These are phyloP conservation scores for Phytopythium helicoides DNA, from an alignment of 352 stramenopile genomes.

Conservation along the genomic window DNA sequence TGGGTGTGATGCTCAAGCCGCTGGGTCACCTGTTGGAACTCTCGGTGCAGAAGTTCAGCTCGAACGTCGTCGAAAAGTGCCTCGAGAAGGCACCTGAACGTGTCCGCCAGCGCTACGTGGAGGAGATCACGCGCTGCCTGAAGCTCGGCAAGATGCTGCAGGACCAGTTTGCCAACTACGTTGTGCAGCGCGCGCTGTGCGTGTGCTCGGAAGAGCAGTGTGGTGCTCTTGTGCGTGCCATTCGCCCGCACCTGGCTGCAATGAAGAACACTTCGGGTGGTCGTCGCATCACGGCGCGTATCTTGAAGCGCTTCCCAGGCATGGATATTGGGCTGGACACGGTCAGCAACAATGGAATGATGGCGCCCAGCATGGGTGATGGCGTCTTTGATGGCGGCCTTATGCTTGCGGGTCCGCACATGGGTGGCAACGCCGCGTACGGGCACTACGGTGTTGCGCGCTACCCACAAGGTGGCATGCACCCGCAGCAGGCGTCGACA, in stretches of 20 bases:
- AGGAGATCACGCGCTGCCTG: conserved; percentile 69
- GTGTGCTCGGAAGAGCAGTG: conserved; percentile 95
- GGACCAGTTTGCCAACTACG: conserved; percentile 99
- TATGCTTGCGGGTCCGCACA: conserved; percentile 29
- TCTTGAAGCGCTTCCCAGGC: conserved; percentile 96
- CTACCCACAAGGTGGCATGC: conserved; percentile 6
- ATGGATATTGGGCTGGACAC: conserved; percentile 81
- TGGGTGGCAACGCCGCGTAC: conserved; percentile 9
- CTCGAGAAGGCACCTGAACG: conserved; percentile 90
- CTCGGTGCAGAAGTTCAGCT: conserved; percentile 98
- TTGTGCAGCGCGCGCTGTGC: conserved; percentile 95
- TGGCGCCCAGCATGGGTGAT: conserved; percentile 27
- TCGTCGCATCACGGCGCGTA: conserved; percentile 94
- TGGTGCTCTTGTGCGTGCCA: conserved; percentile 92
- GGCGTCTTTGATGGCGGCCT: conserved; percentile 29
- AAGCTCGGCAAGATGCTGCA: conserved; percentile 95
- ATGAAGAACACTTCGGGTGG: conserved; percentile 96
- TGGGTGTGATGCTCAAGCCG: conserved; percentile 78
- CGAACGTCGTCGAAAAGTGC: conserved; percentile 99
- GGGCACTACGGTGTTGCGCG: conserved; percentile 17
- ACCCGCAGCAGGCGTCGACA: conserved; percentile 28
- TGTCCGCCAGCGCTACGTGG: conserved; percentile 72
- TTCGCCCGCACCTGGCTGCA: conserved; percentile 92
- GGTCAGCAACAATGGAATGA: conserved; percentile 18
- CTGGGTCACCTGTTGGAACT: conserved; percentile 93